Base-by-base conservation (phyloP, 805 yeast genomes). In the Ogataea henricii region DNA sequence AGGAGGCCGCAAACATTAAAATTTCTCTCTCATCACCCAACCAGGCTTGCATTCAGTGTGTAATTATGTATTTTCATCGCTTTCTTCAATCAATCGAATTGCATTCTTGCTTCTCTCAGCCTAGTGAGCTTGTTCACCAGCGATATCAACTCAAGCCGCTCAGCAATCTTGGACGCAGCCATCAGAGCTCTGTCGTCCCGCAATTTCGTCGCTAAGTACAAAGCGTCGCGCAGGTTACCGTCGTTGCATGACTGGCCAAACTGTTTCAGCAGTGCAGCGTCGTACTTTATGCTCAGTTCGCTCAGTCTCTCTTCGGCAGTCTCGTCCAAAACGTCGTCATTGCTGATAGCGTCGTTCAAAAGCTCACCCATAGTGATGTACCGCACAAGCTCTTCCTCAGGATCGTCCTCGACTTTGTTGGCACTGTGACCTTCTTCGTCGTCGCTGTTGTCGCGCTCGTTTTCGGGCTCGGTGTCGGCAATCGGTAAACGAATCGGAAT, bases 101-200 rank as follows among this genome's bases (percentile, higher is more conserved):
- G 70, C 72, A 74, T 69, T 56, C 76, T 66, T 41, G 71, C 70
- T 53, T 83, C 87, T 49, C 85, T 68, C 32, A 81, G 57, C 48
- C 77, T 73, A 48, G 74, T 76, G 32, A 85, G 77, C 60, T 75
- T 75, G 49, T 76, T 79, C 0, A 81, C 82, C 49, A 87, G 62
- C 1, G 68, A 60, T 13, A 71, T 67, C 60, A 82, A 64, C 26
- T 80, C 84, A 46, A 81, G 76, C 50, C 96, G 77, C 59, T 87
- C 87, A 0, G 96, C 89, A 46, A 92, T 87, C 66, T 86, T 86
- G 12, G 80, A 72, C 1, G 97, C 96, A 0, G 97, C 97, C 46
- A 76, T 77, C 52, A 91, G 69, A 2, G 96, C 95, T 55, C 85
- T 82, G 52, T 87, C 92, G 55, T 82, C 85, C 56, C 82, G 80